A percentile compares a stretch with the other conserved stretches of the same genome.
Evolutionary conservation across 2,329 filamentous ascomycete genomes (phyloP).

Genomic region (Phialophora verrucosa): DNA sequence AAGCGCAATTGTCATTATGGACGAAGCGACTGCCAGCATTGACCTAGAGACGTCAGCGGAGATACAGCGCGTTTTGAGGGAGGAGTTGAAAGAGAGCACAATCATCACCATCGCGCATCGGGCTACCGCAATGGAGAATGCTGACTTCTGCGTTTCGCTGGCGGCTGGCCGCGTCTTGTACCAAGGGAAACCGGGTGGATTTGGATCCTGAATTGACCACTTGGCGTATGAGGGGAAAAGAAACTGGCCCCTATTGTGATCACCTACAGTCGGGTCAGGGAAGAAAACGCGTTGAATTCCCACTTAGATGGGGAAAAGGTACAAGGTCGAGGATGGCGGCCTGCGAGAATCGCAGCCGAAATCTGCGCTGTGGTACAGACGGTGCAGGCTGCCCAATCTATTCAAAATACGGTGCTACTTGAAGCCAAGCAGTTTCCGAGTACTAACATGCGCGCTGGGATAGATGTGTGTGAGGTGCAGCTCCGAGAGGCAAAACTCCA

Average conservation of each 20-base stretch:
- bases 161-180: conserved; percentile 27
- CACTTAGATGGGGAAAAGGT: neutral
- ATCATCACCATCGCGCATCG: conserved; percentile 71
- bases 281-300: neutral
- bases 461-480: neutral
- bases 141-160: conserved; percentile 31
- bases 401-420: neutral
- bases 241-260: neutral
- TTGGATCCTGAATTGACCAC: conserved; percentile 11
- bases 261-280: neutral
- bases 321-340: neutral
- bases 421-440: neutral
- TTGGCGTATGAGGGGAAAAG: neutral
- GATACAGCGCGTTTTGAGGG: conserved; percentile 61
- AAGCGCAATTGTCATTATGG: conserved; percentile 68
- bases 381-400: neutral
- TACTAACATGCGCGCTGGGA: neutral
- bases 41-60: conserved; percentile 65
- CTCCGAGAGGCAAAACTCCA: neutral
- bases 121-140: conserved; percentile 60
- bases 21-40: conserved; percentile 70
- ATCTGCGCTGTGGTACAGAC: neutral
- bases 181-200: conserved; percentile 22
- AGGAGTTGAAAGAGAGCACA: conserved; percentile 62
- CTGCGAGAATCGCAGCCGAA: neutral